Evolutionary conservation across 164 flowering plant species (phyloP).

Genomic region (Magnolia officinalis): DNA sequence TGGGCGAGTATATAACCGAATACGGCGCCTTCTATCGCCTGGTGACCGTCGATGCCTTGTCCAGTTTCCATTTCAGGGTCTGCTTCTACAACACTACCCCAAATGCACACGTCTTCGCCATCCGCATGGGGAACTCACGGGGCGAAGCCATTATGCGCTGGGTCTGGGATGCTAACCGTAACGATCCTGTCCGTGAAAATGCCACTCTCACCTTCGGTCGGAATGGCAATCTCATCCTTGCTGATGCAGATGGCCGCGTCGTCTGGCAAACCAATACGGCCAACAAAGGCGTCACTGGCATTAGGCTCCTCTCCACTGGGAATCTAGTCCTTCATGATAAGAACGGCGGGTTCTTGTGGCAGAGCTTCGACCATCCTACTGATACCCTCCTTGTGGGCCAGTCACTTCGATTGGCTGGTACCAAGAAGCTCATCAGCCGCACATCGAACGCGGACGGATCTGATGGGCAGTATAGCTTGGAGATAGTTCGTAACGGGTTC

Average conservation of each 20-base stretch:
- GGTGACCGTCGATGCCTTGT: neutral
- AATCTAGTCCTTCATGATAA: constrained; percentile 30
- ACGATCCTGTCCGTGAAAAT: constrained; percentile 24
- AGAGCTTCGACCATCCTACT: constrained; percentile 32
- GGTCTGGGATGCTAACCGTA: constrained; percentile 46
- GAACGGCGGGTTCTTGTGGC: constrained; percentile 28
- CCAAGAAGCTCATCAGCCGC: constrained; percentile 24
- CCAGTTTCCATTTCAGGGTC: constrained; percentile 20
- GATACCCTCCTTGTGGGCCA: constrained; percentile 37
- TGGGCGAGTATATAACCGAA: constrained; percentile 35
- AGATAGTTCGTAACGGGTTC: constrained; percentile 11
- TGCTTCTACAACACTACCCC: constrained; percentile 40
- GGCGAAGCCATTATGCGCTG: constrained; percentile 27
- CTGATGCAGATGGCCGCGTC: constrained; percentile 26
- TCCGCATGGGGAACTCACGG: constrained; percentile 21
- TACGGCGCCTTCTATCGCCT: constrained; percentile 37
- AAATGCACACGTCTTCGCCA: constrained; percentile 20
- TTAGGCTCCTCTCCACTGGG: constrained; percentile 22
- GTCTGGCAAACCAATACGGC: constrained; percentile 36
- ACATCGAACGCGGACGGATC: constrained; percentile 14
- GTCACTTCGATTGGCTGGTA: constrained; percentile 6
- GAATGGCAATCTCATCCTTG: constrained; percentile 34
- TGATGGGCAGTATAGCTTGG: constrained; percentile 27
- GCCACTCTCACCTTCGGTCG: constrained; percentile 26
- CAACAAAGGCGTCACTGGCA: constrained; percentile 25